Base-by-base conservation (phyloP, 2,329 filamentous ascomycete genomes). In the Talaromyces amestolkiae region DNA sequence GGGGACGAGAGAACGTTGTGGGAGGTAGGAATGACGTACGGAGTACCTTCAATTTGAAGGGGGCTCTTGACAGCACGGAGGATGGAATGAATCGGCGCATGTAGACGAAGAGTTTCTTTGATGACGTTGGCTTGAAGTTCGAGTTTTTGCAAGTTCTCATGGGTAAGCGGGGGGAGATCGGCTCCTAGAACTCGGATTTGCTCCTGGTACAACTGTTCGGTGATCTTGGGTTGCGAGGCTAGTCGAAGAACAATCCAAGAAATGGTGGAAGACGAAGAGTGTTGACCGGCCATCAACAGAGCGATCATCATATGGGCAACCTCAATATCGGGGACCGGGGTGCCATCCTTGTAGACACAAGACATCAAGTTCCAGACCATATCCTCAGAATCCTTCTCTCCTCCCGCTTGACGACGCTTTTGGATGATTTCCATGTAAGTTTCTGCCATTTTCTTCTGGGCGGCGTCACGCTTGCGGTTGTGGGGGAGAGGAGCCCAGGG, bases 281-380 rank as follows among this genome's bases (percentile, higher is more conserved):
- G 91, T 74, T 95, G 91, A 60, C 91, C 91, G 11, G 89, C 91
- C 91, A 95, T 93, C 61, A 94, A 84, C 17, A 94, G 83, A 0
- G 91, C 90, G 72, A 94, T 94, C 91, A 94, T 93, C 83, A 94
- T 91, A 77, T 92, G 88, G 0, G 91, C 90, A 61, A 94, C 87
- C 74, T 94, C 91, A 70, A 87, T 84, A 74, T 94, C 91, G 0
- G 91, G 88, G 1, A 93, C 79, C 0, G 82, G 78, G 11, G 80
- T 83, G 56, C 91, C 91, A 70, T 91, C 83, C 79, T 93, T 93
- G 85, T 94, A 94, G 11, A 79, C 84, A 75, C 88, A 90, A 69
- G 84, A 82, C 90, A 93, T 93, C 64, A 94, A 77, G 74, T 93
- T 91, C 82, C 85, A 89, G 74, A 93, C 91, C 87, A 93, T 93